Evolutionary conservation across 2,329 filamentous ascomycete genomes (phyloP).

Genomic region (Penicillium sp.): DNA sequence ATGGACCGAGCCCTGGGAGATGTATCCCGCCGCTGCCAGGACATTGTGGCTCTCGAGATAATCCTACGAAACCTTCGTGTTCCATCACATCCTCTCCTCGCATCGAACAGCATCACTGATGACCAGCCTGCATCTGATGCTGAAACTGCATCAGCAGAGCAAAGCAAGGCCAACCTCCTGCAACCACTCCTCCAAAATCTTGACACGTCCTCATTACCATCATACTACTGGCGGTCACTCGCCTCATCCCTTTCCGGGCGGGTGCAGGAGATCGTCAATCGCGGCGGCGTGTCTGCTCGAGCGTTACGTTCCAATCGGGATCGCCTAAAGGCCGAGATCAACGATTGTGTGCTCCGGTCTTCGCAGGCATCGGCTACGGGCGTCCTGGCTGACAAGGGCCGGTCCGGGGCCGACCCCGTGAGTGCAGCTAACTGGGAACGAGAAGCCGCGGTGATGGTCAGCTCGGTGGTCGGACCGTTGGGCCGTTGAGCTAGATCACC

Average conservation of each 20-base stretch:
- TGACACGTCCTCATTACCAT: conserved; percentile 83
- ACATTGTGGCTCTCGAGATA: conserved; percentile 83
- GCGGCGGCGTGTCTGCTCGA: conserved; percentile 82
- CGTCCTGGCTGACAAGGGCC: conserved; percentile 50
- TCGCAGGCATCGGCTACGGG: conserved; percentile 67
- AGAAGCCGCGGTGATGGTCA: conserved; percentile 93
- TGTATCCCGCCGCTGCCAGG: conserved; percentile 82
- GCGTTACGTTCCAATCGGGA: conserved; percentile 78
- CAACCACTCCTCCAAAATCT: conserved; percentile 75
- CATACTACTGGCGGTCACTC: conserved; percentile 91
- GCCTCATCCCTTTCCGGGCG: conserved; percentile 75
- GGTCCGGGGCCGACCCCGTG: conserved; percentile 50
- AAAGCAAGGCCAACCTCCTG: conserved; percentile 60
- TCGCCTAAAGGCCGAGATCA: conserved; percentile 74
- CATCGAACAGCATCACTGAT: conserved; percentile 9
- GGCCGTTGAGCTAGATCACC: conserved; percentile 29
- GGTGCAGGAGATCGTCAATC: conserved; percentile 81
- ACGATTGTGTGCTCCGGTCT: conserved; percentile 81
- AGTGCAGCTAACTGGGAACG: conserved; percentile 73
- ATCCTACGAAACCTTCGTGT: conserved; percentile 72
- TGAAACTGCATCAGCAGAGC: conserved; percentile 9
- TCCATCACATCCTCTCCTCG: conserved; percentile 70
- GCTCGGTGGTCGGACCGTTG: conserved; percentile 71
- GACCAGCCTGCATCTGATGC: conserved; percentile 39
- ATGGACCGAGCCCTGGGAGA: conserved; percentile 83